phyloP scores from a whole-genome alignment of 805 yeast species.

The Candida nanaspora region DNA sequence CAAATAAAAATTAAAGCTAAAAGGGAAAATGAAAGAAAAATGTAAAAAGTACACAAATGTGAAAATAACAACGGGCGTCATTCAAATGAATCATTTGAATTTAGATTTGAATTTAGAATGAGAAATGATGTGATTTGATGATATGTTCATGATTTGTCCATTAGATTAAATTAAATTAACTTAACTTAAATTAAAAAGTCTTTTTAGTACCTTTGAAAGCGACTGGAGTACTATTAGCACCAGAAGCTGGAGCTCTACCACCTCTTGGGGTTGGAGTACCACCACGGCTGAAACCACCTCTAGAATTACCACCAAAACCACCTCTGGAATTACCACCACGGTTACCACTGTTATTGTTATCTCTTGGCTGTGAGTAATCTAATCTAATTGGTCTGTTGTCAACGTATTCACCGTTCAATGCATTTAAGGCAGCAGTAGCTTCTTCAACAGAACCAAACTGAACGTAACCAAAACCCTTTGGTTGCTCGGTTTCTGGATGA shows the following conservation, averaged over 20 bases:
- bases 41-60: background rate
- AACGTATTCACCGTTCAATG: conserved; percentile 80
- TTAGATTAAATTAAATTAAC: too few relatives aligned
- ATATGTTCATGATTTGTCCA: too few relatives aligned
- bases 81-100: too few relatives aligned
- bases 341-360: conserved; percentile 32
- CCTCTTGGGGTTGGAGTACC: too few relatives aligned
- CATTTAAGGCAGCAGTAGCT: conserved; percentile 83
- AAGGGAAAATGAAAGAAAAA: background rate
- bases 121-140: too few relatives aligned
- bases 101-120: too few relatives aligned
- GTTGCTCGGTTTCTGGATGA: conserved; percentile 97
- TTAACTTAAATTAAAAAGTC: conserved; percentile 56
- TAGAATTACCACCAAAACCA: conserved; percentile 35
- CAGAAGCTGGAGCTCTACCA: conserved; percentile 42
- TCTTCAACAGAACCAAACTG: conserved; percentile 84
- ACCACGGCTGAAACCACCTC: conserved; percentile 27
- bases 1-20: background rate
- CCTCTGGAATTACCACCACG: conserved; percentile 21
- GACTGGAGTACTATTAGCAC: conserved; percentile 62
- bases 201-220: conserved; percentile 81
- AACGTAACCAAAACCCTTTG: conserved; percentile 98
- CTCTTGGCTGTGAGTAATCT: conserved; percentile 91
- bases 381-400: conserved; percentile 92
- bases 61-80: background rate